Conservation (phyloP, 768 basidiomycete species). For the Dictyophora rubrovolvata region DNA sequence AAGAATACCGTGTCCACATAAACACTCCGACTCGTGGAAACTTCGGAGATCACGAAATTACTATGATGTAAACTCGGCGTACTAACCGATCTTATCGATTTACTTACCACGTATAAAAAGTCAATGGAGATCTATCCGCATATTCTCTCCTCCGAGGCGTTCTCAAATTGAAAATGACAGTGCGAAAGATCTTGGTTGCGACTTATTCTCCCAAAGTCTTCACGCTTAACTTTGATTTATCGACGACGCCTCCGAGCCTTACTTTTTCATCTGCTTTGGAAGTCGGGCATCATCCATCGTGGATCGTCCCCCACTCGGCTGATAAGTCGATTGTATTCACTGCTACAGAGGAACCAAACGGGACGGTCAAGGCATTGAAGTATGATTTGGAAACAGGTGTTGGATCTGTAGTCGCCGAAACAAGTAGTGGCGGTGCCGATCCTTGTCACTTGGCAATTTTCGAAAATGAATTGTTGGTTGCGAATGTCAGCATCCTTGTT, state of each 20-base stretch:
- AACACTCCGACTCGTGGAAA: too few relatives aligned
- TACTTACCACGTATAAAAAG: too few relatives aligned
- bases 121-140: too few relatives aligned
- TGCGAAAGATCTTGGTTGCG: constrained; percentile 40
- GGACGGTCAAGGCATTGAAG: constrained; percentile 49
- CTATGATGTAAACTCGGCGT: too few relatives aligned
- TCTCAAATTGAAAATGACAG: neutral
- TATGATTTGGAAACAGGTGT: constrained; percentile 41
- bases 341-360: constrained; percentile 58
- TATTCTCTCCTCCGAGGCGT: too few relatives aligned
- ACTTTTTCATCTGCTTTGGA: constrained; percentile 32
- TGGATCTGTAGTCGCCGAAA: constrained; percentile 38
- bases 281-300: constrained; percentile 62
- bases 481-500: constrained; percentile 49
- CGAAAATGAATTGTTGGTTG: constrained; percentile 49
- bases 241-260: constrained; percentile 28
- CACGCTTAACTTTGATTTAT: constrained; percentile 54
- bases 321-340: constrained; percentile 53
- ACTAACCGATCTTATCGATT: too few relatives aligned
- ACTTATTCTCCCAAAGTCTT: constrained; percentile 58
- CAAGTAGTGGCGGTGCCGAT: constrained; percentile 45
- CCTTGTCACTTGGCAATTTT: constrained; percentile 57
- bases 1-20: too few relatives aligned
- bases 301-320: constrained; percentile 55
- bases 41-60: too few relatives aligned